Evolutionary conservation across 345 rosid genomes (phyloP).

Genomic region (Rhizophora mangle): DNA sequence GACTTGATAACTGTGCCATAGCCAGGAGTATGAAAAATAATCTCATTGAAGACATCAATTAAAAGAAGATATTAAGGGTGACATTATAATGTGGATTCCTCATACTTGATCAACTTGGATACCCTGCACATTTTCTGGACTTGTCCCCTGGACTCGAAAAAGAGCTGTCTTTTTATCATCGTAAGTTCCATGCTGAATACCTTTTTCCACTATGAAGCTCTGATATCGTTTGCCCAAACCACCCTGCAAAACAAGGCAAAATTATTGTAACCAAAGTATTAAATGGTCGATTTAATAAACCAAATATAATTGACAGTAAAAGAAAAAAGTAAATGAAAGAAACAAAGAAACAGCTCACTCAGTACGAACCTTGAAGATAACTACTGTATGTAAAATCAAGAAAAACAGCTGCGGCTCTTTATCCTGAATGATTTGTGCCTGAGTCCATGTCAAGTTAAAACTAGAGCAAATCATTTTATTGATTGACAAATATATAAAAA

Average conservation of each 20-base stretch:
- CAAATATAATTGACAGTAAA: not conserved
- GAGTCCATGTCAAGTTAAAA: constrained; percentile 21
- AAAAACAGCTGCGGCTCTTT: constrained; percentile 69
- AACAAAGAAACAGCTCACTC: not conserved
- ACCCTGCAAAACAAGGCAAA: constrained; percentile 44
- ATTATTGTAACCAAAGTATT: not conserved
- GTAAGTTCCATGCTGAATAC: constrained; percentile 42
- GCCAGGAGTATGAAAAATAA: not conserved
- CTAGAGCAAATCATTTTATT: constrained; percentile 1
- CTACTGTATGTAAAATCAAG: constrained; percentile 47
- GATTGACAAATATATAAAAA: not conserved
- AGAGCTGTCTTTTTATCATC: constrained; percentile 48
- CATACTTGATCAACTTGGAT: constrained; percentile 73
- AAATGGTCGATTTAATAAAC: not conserved
- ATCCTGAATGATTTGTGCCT: constrained; percentile 64
- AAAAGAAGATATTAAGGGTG: not conserved
- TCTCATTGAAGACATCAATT: not conserved
- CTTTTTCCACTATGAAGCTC: constrained; percentile 43
- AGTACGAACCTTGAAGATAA: constrained; percentile 55
- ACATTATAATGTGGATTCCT: constrained; percentile 4
- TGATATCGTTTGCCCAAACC: constrained; percentile 58
- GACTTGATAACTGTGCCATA: constrained; percentile 3
- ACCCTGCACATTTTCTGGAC: constrained; percentile 69
- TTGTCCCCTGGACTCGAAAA: constrained; percentile 70
- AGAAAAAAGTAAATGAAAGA: not conserved